These are phyloP conservation scores for Phaeosphaeriaceae sp. DNA, from an alignment of 2,329 filamentous ascomycete genomes.

Conservation along the genomic window DNA sequence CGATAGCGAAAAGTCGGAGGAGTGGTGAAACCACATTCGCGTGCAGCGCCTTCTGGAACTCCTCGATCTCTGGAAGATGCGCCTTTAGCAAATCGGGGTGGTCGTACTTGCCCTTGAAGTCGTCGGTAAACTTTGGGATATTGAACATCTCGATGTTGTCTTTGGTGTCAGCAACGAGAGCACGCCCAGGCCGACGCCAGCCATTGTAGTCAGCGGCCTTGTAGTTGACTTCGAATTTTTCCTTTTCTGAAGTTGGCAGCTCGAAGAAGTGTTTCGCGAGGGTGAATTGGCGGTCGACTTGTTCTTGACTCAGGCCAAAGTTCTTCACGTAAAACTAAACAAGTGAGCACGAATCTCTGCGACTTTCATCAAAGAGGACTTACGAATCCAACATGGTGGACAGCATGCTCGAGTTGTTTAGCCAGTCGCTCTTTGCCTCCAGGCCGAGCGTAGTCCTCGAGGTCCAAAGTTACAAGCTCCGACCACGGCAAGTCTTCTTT, in stretches of 20 bases:
- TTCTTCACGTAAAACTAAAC: slow-evolving; percentile 67
- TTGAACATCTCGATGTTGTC: slow-evolving; percentile 69
- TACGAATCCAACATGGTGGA: slow-evolving; percentile 54
- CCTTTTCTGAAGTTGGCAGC: slow-evolving; percentile 64
- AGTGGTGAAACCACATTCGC: slow-evolving; percentile 64
- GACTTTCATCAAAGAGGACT: slow-evolving; percentile 6
- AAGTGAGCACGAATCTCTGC: neutral
- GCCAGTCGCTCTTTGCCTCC: slow-evolving; percentile 63
- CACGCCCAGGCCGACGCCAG: slow-evolving; percentile 30
- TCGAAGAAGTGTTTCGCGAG: slow-evolving; percentile 66
- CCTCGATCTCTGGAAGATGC: slow-evolving; percentile 59
- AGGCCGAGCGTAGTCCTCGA: slow-evolving; percentile 61
- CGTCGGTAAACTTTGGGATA: slow-evolving; percentile 66
- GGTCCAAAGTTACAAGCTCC: slow-evolving; percentile 64
- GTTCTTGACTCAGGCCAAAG: slow-evolving; percentile 66
- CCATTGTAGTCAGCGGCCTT: slow-evolving; percentile 65
- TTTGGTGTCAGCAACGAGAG: slow-evolving; percentile 48
- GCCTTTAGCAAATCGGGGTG: slow-evolving; percentile 53
- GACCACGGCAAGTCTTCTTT: slow-evolving; percentile 60
- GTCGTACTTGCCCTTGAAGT: slow-evolving; percentile 56
- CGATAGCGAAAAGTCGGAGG: slow-evolving; percentile 66
- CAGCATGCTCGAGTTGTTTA: slow-evolving; percentile 62
- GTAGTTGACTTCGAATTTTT: slow-evolving; percentile 56
- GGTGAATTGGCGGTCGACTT: slow-evolving; percentile 67
- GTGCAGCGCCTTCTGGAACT: slow-evolving; percentile 59